phyloP scores from a whole-genome alignment of 495 filamentous ascomycete species.

The Neurospora intermedia region DNA sequence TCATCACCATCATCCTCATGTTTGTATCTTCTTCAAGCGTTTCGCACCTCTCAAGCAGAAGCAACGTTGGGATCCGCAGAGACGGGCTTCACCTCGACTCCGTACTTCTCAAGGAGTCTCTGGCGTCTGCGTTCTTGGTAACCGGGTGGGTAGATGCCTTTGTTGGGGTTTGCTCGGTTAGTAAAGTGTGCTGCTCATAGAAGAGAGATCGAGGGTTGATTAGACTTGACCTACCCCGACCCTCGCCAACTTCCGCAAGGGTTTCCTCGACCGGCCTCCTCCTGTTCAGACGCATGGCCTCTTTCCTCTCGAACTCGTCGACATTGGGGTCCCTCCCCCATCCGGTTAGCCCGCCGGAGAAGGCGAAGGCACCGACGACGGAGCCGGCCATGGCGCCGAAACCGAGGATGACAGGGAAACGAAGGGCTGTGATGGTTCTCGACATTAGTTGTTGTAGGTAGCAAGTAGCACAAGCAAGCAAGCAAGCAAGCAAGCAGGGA shows the following conservation, averaged over 20 bases:
- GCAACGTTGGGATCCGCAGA: conserved; percentile 25
- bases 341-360: conserved; percentile 60
- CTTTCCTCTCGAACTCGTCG: conserved; percentile 75
- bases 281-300: conserved; percentile 60
- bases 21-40: background rate
- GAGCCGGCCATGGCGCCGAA: conserved; percentile 58
- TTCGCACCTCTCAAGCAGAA: background rate
- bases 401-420: conserved; percentile 70
- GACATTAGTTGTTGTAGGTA: conserved; percentile 16
- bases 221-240: conserved; percentile 53
- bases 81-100: conserved; percentile 64
- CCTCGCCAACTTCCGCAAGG: conserved; percentile 74
- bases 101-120: conserved; percentile 82
- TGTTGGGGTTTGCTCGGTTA: background rate
- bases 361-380: conserved; percentile 59
- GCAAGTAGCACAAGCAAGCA: background rate
- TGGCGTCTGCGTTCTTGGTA: conserved; percentile 79
- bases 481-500: background rate
- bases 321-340: conserved; percentile 41
- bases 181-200: background rate
- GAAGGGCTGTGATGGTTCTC: conserved; percentile 38
- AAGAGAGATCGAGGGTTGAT: background rate
- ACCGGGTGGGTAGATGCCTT: conserved; percentile 73
- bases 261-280: conserved; percentile 75
- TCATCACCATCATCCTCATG: background rate